A percentile compares a stretch with the other conserved stretches of the same genome.
These are phyloP conservation scores for Yarrowia osloensis DNA, from an alignment of 805 yeast genomes.

Conservation along the genomic window DNA sequence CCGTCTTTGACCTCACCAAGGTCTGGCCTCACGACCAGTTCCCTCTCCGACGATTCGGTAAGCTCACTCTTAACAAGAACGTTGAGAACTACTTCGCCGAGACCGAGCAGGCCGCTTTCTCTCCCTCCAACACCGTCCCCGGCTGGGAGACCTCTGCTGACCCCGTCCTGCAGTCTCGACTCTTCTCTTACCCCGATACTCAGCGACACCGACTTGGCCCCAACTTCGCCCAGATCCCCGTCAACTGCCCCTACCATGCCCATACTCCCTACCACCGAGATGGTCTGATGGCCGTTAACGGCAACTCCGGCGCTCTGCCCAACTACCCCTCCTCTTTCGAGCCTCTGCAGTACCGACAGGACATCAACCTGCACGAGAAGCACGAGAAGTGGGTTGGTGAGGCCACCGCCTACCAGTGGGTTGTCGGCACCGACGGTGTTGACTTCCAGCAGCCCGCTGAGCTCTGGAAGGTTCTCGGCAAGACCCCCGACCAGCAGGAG, in stretches of 20 bases:
- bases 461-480: constrained; percentile 77
- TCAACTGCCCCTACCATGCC: constrained; percentile 58
- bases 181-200: constrained; percentile 75
- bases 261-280: constrained; percentile 57
- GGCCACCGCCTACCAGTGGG: constrained; percentile 87
- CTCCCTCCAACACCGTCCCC: constrained; percentile 73
- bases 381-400: constrained; percentile 84
- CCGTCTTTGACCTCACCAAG: constrained; percentile 57
- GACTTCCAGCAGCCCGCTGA: constrained; percentile 79
- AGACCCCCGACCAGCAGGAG: constrained; percentile 78
- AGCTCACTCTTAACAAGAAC: constrained; percentile 55
- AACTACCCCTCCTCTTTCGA: constrained; percentile 52
- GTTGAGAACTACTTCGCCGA: constrained; percentile 56
- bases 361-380: constrained; percentile 45
- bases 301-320: constrained; percentile 53
- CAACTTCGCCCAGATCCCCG: constrained; percentile 67
- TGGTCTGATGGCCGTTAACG: constrained; percentile 55
- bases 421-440: constrained; percentile 57
- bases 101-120: constrained; percentile 63
- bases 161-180: constrained; percentile 74
- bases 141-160: constrained; percentile 76
- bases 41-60: constrained; percentile 59
- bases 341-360: constrained; percentile 42
- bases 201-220: constrained; percentile 75
- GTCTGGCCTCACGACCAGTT: constrained; percentile 59